phyloP scores from a whole-genome alignment of 1,284 basidiomycete genomes.

The Puccinia coronata region DNA sequence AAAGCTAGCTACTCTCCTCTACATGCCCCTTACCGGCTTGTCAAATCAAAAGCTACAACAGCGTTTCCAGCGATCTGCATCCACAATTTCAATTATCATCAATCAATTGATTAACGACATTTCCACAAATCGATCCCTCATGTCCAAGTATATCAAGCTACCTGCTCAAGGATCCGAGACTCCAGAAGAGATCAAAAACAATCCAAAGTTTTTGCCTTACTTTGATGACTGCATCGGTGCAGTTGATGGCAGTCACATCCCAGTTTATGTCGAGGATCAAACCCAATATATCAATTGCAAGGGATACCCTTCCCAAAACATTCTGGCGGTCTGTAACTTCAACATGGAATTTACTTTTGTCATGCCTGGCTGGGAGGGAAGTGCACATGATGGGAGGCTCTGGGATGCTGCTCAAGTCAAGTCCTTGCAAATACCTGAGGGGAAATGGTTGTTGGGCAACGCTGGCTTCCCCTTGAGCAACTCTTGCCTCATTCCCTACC shows the following conservation, averaged over 20 bases:
- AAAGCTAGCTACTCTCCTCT: background rate
- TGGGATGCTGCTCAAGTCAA: background rate
- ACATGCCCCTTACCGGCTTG: background rate
- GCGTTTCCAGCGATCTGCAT: too few relatives aligned
- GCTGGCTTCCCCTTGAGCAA: slow-evolving; percentile 9
- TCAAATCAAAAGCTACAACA: background rate
- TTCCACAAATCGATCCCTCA: background rate
- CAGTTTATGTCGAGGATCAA: too few relatives aligned
- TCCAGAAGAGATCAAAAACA: background rate
- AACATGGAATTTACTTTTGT: slow-evolving; percentile 28
- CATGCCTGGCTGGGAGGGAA: slow-evolving; percentile 29
- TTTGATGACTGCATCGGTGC: too few relatives aligned
- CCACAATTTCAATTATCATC: too few relatives aligned
- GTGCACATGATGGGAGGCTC: slow-evolving; percentile 13
- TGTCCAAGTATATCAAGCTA: background rate
- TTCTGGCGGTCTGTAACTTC: slow-evolving; percentile 13
- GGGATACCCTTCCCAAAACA: slow-evolving; percentile 16
- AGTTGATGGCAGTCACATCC: too few relatives aligned
- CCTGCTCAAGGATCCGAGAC: background rate
- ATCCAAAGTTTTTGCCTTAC: too few relatives aligned
- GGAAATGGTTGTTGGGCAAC: background rate
- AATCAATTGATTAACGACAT: too few relatives aligned
- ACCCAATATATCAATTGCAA: too few relatives aligned
- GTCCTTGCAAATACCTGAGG: background rate
- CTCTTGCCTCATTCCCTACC: slow-evolving; percentile 5